These are phyloP conservation scores for Microsporum audouinii DNA, from an alignment of 2,329 filamentous ascomycete species.

Conservation along the genomic window DNA sequence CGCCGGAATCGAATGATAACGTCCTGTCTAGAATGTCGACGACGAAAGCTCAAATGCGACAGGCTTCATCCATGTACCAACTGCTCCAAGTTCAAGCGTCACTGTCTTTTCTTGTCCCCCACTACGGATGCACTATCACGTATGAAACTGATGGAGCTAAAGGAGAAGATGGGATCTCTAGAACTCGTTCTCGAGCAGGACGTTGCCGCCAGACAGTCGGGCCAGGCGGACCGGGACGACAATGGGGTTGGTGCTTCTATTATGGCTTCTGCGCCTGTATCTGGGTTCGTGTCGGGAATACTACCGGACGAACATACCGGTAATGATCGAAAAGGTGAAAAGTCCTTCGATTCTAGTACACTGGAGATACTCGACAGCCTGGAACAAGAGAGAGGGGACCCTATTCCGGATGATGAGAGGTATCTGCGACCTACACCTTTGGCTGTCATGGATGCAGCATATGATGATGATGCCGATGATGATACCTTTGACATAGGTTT, in stretches of 20 bases:
- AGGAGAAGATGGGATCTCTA: slow-evolving; percentile 63
- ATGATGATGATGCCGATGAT: slow-evolving; percentile 53
- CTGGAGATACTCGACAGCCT: slow-evolving; percentile 37
- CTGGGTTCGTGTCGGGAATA: background rate
- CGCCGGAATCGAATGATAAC: slow-evolving; percentile 59
- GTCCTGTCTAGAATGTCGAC: slow-evolving; percentile 57
- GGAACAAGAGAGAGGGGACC: slow-evolving; percentile 37
- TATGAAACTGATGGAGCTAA: slow-evolving; percentile 61
- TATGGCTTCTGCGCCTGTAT: background rate
- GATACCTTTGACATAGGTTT: slow-evolving; percentile 63
- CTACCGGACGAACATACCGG: background rate
- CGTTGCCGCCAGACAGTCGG: slow-evolving; percentile 40
- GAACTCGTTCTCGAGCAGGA: slow-evolving; percentile 60
- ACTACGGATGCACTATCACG: slow-evolving; percentile 59
- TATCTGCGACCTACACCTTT: slow-evolving; percentile 52
- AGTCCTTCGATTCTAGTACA: background rate
- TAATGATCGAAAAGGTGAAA: background rate
- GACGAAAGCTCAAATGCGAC: slow-evolving; percentile 66
- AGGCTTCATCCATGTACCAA: slow-evolving; percentile 59
- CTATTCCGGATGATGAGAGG: slow-evolving; percentile 42
- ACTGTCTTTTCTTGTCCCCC: slow-evolving; percentile 54
- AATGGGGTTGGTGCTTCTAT: background rate
- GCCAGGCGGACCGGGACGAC: background rate
- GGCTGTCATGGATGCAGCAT: slow-evolving; percentile 54
- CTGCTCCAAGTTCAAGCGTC: slow-evolving; percentile 38